Base-by-base conservation (phyloP, 2,329 filamentous ascomycete species). In the Stemphylium vesicarium region DNA sequence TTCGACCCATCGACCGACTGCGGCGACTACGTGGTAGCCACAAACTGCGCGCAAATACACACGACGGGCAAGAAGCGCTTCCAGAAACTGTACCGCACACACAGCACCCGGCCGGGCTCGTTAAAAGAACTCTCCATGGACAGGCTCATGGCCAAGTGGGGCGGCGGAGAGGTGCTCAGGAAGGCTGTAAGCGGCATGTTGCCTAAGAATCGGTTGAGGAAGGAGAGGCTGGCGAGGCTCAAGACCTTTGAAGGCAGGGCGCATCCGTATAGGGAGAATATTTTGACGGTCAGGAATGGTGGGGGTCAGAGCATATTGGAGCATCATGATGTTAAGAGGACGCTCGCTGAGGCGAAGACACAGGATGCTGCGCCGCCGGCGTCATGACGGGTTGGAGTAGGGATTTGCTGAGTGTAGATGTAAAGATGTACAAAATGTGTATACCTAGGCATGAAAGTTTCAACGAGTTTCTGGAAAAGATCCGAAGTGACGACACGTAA, bases 1-100 rank as follows among this genome's bases (percentile, higher is more conserved):
- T 99, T 88, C 81, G 91, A 98, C 79, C 95, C 95, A 1, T 96
- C 92, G 18, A 97, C 93, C 58, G 95, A 99, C 83, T 98, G 95
- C 83, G 95, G 95, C 67, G 95, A 99, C 85, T 99, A 99, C 78
- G 93, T 99, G 11, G 94, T 99, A 1, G 93, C 95, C 46, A 91
- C 91, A 33, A 88, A 92, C 76, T 98, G 95, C 81, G 85, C 89
- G 36, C 88, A 94, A 42, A 82, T 99, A 44, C 88, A 93, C 80
- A 89, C 88, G 1, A 98, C 95, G 7, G 95, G 95, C 64, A 90
- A 91, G 75, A 99, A 99, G 82, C 90, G 88, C 75, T 88, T 86
- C 79, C 91, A 96, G 81, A 99, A 99, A 83, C 88, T 87, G 64
- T 99, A 99, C 84, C 96, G 97, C 82, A 86, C 91, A 49, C 95